Conservation (phyloP, 768 basidiomycete genomes). For the Mycena galericulata region DNA sequence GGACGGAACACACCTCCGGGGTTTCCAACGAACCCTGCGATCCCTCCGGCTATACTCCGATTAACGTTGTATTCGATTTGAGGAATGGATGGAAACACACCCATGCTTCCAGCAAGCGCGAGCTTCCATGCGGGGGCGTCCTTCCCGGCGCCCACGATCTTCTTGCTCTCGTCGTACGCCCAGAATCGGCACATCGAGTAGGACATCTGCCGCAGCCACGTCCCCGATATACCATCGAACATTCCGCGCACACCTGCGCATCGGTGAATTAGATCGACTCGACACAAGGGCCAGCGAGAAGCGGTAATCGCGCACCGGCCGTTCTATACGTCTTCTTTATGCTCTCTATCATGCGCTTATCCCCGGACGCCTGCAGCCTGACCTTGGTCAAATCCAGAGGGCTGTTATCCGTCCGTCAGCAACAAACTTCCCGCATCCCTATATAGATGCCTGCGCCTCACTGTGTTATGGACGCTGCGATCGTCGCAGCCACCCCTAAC, state of each 20-base stretch:
- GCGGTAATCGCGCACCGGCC: constrained; percentile 64
- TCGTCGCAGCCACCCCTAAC: constrained; percentile 81
- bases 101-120: constrained; percentile 87
- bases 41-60: constrained; percentile 72
- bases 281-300: constrained; percentile 16
- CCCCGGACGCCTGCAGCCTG: constrained; percentile 90
- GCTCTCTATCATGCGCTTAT: constrained; percentile 90
- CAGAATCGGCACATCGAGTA: constrained; percentile 95
- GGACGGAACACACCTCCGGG: constrained; percentile 75
- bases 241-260: constrained; percentile 71
- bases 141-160: constrained; percentile 76
- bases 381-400: constrained; percentile 93
- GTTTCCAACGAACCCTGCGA: constrained; percentile 91
- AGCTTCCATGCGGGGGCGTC: constrained; percentile 86
- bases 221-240: constrained; percentile 89
- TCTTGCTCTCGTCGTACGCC: constrained; percentile 94
- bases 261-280: constrained; percentile 1
- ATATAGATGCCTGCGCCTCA: constrained; percentile 51
- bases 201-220: constrained; percentile 92
- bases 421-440: not conserved
- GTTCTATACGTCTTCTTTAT: constrained; percentile 86
- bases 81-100: constrained; percentile 54
- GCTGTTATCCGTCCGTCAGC: constrained; percentile 47
- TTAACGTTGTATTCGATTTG: not conserved
- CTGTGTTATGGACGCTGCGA: constrained; percentile 92